phyloP scores from a whole-genome alignment of 306 rosid genomes.

The Vigna trinervia region DNA sequence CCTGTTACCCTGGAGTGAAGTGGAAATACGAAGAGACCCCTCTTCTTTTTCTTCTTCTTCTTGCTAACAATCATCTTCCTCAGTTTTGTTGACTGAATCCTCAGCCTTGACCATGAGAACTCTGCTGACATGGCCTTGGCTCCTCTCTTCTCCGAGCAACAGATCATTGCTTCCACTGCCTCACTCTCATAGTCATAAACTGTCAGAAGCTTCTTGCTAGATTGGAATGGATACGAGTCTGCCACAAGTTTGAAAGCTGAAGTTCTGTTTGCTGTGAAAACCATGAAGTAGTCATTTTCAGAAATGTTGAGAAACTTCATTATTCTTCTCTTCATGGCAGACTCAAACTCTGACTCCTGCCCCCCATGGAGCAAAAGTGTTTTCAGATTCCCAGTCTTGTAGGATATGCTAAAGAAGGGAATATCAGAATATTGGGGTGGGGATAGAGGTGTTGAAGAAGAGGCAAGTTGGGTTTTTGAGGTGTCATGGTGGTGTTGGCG shows the following conservation, averaged over 20 bases:
- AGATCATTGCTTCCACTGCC: constrained; percentile 83
- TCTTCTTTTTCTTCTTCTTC: constrained; percentile 65
- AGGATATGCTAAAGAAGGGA: constrained; percentile 80
- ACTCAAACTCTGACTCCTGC: constrained; percentile 70
- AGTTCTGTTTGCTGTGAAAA: constrained; percentile 93
- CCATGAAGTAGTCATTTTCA: constrained; percentile 81
- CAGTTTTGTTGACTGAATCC: constrained; percentile 75
- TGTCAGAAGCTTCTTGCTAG: constrained; percentile 73
- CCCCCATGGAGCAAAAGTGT: constrained; percentile 78
- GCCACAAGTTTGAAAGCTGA: constrained; percentile 90
- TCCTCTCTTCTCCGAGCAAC: constrained; percentile 79
- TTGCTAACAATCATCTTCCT: constrained; percentile 71
- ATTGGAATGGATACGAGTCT: constrained; percentile 80
- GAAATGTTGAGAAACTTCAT: constrained; percentile 78
- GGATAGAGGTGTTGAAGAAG: constrained; percentile 51
- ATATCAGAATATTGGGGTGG: constrained; percentile 53
- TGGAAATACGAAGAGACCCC: constrained; percentile 89
- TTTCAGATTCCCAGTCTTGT: constrained; percentile 79
- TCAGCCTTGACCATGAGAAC: constrained; percentile 90
- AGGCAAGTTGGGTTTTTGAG: constrained; percentile 50
- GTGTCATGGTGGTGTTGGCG: constrained; percentile 57
- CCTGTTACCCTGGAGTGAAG: constrained; percentile 95
- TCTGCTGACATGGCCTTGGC: constrained; percentile 80
- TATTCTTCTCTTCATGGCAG: constrained; percentile 76
- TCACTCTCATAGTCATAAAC: constrained; percentile 92